Evolutionary conservation across 257 asterid genomes (phyloP), one percentile per base, ranked within the genome.

Genomic region (Craterostigma plantagineum): DNA sequence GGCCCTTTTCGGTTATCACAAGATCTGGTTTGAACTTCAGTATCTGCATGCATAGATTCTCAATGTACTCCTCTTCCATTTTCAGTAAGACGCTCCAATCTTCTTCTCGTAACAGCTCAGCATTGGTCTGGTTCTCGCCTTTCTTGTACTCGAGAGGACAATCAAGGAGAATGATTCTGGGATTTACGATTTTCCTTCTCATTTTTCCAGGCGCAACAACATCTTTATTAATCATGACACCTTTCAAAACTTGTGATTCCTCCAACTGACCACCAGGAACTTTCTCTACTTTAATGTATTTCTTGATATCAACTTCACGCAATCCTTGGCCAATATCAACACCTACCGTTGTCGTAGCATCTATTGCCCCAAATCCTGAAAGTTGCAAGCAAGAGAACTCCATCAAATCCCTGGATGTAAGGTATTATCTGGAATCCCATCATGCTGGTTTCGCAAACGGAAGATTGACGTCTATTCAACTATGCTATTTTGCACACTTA

Each of bases 121-220:
- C 98, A 48, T 90, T 90, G 43, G 98, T 90, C 54, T 90, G 98
- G 55, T 77, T 90, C 75, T 90, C 98, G 3, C 93, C 98, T 64
- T 90, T 90, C 79, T 90, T 90, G 86, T 90, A 90, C 69, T 82
- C 93, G 14, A 90, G 71, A 18, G 98, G 92, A 54, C 76, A 70
- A 61, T 90, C 98, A 39, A 90, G 92, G 16, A 90, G 95, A 60
- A 83, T 79, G 43, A 90, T 75, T 52, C 95, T 86, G 1, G 95
- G 98, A 41, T 87, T 79, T 17, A 69, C 47, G 48, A 82, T 82
- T 58, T 79, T 82, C 57, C 95, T 76, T 62, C 61, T 77, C 98
- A 83, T 87, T 82, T 82, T 87, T 27, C 98, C 93, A 38, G 98
- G 98, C 52, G 95, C 86, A n/a, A 87, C 95, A 10, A 87, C 81